Base-by-base conservation (phyloP, 805 yeast species). In the Spencermartinsiella europaea region DNA sequence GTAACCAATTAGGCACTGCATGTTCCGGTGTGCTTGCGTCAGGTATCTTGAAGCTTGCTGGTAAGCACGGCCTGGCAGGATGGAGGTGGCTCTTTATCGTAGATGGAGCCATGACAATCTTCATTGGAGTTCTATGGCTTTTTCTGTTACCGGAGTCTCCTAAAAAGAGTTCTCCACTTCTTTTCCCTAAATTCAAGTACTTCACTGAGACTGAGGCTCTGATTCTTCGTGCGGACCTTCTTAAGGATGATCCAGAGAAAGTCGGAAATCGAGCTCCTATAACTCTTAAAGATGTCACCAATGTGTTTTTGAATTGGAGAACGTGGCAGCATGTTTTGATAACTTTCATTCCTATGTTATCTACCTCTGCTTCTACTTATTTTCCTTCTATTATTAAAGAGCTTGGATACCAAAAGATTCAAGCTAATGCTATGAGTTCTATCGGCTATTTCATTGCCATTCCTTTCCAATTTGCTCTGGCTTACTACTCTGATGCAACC, bases 391-490 rank as follows among this genome's bases (percentile, higher is more conserved):
- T 79, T 53, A 76, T 79, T 53, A 67, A 65, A 34, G 63, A 70
- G 42, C 65, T 79, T 69, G 82, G 82, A 21, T 71, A 80, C 68
- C 75, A 85, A 3, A 81, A 82, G 5, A 80, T 75, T 54, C 68
- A 73, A 42, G 88, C 89, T 7, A 81, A 83, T 58, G 74, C 79
- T 47, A 82, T 80, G 66, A 79, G 50, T 28, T 45, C 52, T 25
- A 54, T 56, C 21, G 57, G 57, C 4, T 21, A 34, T 22, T 41
- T 50, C 33, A 19, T 43, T 31, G 57, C 53, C 17, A 31, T 47
- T 8, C 50, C 50, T 8, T 43, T 47, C 21, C 50, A 42, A 17
- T 19, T 47, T 4, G 39, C 27, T 3, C 35, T 47, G 27, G 50
- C 46, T 20, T 42, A 27, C 20, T 47, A 28, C 21, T 47, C 50